Evolutionary conservation across 208 protist species (phyloP), one percentile per base, ranked within the genome.

Genomic region (Blastocrithidia nonstop): DNA sequence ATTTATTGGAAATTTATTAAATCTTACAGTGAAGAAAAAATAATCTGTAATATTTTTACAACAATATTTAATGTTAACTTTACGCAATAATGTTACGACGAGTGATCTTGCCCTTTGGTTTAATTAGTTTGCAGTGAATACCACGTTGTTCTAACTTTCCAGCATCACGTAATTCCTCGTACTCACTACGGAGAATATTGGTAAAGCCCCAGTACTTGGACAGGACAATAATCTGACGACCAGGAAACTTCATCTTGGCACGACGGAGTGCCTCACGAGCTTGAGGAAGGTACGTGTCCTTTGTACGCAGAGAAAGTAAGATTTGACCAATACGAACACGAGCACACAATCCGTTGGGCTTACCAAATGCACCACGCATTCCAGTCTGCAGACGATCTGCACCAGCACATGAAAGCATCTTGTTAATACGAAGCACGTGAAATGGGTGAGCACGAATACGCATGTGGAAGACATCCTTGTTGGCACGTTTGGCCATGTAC

Each of bases 341-440:
- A 41, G 96, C 97, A 46, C 91, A 82, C 29, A 70, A 74, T 48
- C 96, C 97, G 24, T 74, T 43, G 38, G 98, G 96, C 85, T 99
- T 99, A 70, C 96, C 97, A 71, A 87, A 99, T 37, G 96, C 90
- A 60, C 80, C 73, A 63, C 96, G 75, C 97, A 99, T 99, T 73
- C 97, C 96, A 27, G 92, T 97, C 73, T 99, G 96, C 42, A 98
- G 94, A 64, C 96, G 72, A 99, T 99, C 98, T 33, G 98, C 98
- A 66, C 97, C 98, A 49, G 97, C 97, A 69, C 97, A 99, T 36
- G 95, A 98, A 63, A 99, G 89, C 97, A 99, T 99, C 83, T 99
- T 99, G 80, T 99, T 99, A 78, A 99, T 99, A 61, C 98, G 89
- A 32, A 99, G 54, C 47, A 99, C 96, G 73, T 99, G 96, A 90